Evolutionary conservation across 2,329 filamentous ascomycete genomes (phyloP), one percentile per base, ranked within the genome.

Genomic region (Aureobasidium namibiae): DNA sequence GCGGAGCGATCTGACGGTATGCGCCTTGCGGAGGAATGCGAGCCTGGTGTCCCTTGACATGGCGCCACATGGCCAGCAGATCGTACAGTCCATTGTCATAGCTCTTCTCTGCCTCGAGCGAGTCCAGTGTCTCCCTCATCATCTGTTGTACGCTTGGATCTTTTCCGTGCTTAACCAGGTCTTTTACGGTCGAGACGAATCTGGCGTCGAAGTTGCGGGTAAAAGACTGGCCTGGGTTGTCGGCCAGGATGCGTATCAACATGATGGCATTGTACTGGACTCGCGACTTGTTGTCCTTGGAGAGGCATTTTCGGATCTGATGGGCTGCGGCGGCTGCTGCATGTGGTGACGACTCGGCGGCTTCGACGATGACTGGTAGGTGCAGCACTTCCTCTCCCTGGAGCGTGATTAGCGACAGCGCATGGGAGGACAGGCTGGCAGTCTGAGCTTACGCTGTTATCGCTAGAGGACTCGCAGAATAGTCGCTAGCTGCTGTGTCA

Each of bases 241-340:
- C 92, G 66, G 86, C 81, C 64, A 99, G 78, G 68, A 99, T 99
- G 62, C 92, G 87, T 65, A 95, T 80, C 59, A 99, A 82, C 94
- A 97, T 97, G 68, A 97, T 85, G 63, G 90, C 88, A 75, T 97
- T 96, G 80, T 96, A 97, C 73, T 97, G 92, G 65, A 86, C 85
- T 45, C 78, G 74, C n/a, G 60, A 45, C 34, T 70, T 70, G 64
- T 74, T 79, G 73, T 89, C 85, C 46, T 92, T 88, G 65, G 85
- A 87, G 61, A 99, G 78, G 71, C 87, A 92, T 72, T 90, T 92
- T 70, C 90, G 88, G 69, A 97, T 90, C 64, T 88, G 79, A 64
- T 83, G 78, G 52, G 91, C 90, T 66, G 89, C 90, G 67, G 92
- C 88, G 64, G 86, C 84, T 24, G 92, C 92, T 6, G 94, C 94